Conservation (phyloP, 768 basidiomycete genomes). For the Cystobasidium onofrii region DNA sequence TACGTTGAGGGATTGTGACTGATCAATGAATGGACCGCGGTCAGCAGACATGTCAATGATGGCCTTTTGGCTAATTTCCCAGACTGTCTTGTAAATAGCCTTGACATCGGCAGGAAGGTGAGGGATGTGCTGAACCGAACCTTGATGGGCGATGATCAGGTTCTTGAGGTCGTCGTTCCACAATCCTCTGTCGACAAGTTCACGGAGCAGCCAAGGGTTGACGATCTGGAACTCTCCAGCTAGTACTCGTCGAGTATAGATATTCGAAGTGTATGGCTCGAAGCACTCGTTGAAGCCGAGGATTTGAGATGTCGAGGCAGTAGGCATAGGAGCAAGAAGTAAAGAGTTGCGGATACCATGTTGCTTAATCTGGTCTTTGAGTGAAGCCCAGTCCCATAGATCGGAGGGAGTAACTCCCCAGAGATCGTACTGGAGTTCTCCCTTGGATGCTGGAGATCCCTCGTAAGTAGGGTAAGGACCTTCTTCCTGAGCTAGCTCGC, state of each 20-base stretch:
- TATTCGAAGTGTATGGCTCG: conserved; percentile 97
- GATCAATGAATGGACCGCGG: conserved; percentile 95
- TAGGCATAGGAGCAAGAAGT: conserved; percentile 94
- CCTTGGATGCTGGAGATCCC: conserved; percentile 82
- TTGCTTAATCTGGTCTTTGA: conserved; percentile 76
- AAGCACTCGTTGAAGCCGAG: conserved; percentile 98
- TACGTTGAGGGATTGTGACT: conserved; percentile 87
- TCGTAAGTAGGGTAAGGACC: conserved; percentile 57
- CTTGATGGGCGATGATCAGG: conserved; percentile 94
- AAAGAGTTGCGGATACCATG: conserved; percentile 83
- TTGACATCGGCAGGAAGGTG: conserved; percentile 82
- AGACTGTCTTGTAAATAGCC: conserved; percentile 99
- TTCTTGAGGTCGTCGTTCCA: conserved; percentile 99
- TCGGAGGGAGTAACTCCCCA: conserved; percentile 84
- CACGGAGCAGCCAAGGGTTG: conserved; percentile 96
- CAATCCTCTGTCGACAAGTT: conserved; percentile 85
- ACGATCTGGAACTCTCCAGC: conserved; percentile 99
- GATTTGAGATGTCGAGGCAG: conserved; percentile 96
- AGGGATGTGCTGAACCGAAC: conserved; percentile 53
- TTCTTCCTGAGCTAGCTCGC: conserved; percentile 59
- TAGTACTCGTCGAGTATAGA: conserved; percentile 97
- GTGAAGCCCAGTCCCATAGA: conserved; percentile 84
- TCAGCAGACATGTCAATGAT: conserved; percentile 97
- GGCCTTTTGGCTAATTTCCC: conserved; percentile 99
- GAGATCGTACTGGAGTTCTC: conserved; percentile 84